Evolutionary conservation across 1,139 yeast species (phyloP).

Genomic region (Geotrichum australiense): DNA sequence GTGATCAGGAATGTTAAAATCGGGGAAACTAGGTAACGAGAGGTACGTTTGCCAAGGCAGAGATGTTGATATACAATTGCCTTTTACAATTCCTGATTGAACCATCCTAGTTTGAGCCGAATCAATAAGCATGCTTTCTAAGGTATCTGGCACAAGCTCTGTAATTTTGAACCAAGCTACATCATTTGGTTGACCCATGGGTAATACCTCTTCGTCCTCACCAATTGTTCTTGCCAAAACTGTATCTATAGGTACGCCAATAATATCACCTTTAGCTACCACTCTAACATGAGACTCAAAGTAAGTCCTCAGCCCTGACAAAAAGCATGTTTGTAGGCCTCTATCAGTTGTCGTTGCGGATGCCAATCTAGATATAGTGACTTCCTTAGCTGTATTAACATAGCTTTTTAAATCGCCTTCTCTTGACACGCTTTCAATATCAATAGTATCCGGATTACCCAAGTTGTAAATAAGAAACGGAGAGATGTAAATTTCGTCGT

Average conservation of each 20-base stretch:
- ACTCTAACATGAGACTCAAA: slow-evolving; percentile 56
- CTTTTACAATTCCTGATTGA: slow-evolving; percentile 49
- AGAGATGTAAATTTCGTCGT: slow-evolving; percentile 47
- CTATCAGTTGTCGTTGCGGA: slow-evolving; percentile 67
- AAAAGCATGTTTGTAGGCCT: slow-evolving; percentile 56
- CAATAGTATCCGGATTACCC: slow-evolving; percentile 34
- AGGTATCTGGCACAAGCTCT: slow-evolving; percentile 35
- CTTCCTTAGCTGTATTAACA: slow-evolving; percentile 40
- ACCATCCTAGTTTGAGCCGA: slow-evolving; percentile 59
- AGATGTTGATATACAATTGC: slow-evolving; percentile 36
- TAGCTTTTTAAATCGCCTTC: slow-evolving; percentile 15
- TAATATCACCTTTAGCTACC: slow-evolving; percentile 53
- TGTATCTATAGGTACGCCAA: slow-evolving; percentile 76
- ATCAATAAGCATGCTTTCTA: slow-evolving; percentile 52
- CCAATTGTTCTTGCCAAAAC: slow-evolving; percentile 44
- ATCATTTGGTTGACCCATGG: slow-evolving; percentile 59
- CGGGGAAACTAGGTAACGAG: slow-evolving; percentile 36
- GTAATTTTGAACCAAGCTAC: slow-evolving; percentile 78
- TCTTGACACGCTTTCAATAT: slow-evolving; percentile 25
- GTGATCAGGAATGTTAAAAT: slow-evolving; percentile 38
- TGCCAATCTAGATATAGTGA: slow-evolving; percentile 60
- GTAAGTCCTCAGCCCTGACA: slow-evolving; percentile 53
- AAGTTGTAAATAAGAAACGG: slow-evolving; percentile 58
- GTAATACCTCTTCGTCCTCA: slow-evolving; percentile 30
- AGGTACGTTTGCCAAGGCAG: slow-evolving; percentile 51